Percentiles rank a stretch among this genome's conserved stretches.
Evolutionary conservation across 306 rosid genomes (phyloP).

Genomic region (Betula pendula): DNA sequence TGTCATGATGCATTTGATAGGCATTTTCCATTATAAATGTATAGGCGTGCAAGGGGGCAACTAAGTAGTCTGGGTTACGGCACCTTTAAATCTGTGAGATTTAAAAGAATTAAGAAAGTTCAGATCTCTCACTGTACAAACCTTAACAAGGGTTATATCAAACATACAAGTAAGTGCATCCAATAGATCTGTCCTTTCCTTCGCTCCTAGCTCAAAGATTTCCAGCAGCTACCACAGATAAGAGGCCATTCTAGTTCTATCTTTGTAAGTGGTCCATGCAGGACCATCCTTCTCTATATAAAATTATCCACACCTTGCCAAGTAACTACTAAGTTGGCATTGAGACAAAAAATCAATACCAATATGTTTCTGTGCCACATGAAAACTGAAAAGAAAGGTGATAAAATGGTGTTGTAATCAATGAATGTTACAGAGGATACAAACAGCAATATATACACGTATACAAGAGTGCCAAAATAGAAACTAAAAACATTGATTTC

Average conservation of each 20-base stretch:
- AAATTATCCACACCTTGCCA: not conserved
- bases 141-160: not conserved
- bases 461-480: too few species aligned
- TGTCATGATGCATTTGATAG: not conserved
- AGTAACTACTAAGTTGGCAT: not conserved
- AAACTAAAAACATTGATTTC: too few species aligned
- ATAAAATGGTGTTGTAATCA: too few species aligned
- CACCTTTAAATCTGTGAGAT: not conserved
- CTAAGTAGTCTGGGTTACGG: not conserved
- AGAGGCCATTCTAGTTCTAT: conserved; percentile 1
- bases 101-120: not conserved
- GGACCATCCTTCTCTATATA: not conserved
- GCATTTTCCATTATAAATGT: not conserved
- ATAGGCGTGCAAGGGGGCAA: not conserved
- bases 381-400: too few species aligned
- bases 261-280: not conserved
- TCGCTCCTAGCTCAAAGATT: not conserved
- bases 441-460: too few species aligned
- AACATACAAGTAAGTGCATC: not conserved
- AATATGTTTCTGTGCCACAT: not conserved
- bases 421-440: too few species aligned
- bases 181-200: not conserved
- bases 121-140: not conserved
- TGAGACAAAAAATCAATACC: not conserved
- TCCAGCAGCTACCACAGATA: not conserved